Base-by-base conservation (phyloP, 495 filamentous ascomycete genomes). In the Lepidopterella palustris region DNA sequence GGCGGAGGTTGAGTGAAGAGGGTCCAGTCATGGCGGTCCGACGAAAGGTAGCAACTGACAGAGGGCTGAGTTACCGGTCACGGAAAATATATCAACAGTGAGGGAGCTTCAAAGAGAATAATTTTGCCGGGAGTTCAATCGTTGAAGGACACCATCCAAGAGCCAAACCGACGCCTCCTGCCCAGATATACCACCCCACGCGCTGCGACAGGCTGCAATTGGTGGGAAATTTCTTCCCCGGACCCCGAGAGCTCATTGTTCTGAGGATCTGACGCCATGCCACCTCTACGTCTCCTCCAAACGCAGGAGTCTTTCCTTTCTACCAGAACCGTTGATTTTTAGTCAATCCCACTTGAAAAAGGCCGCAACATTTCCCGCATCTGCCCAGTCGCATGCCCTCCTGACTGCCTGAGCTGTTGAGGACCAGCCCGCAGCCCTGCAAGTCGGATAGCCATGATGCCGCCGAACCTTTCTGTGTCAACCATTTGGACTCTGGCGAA, bases 311-410 rank as follows among this genome's bases (percentile, higher is more conserved):
- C 35, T 42, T 42, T 13, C 35, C 35, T 15, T 42, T 42, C 35
- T 10, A 42, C 3, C 35, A 42, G 18, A 42, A 42, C 18, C 10
- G 3, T 3, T 59, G 62, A 25, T 45, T 56, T 58, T 62, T 62
- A 66, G 63, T 66, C 59, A 62, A 55, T 50, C 18, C 45, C 20
- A 13, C 54, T 54, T 56, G 40, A 49, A 54, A 61, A 66, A 66
- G 63, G 59, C 63, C 59, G 63, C 63, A 62, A 59, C 45, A 42
- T 48, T 39, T 56, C 59, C 59, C 59, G 59, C 59, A 45, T 42
- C 45, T 61, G 47, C 24, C 47, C 47, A 50, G 5, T 50, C 20
- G 47, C 20, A 27, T 2, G 47, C 47, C 24, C 18, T 27, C 25
- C 47, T 25, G n/a, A 10, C 47, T 24, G 15, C 21, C 21, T 25